phyloP scores from a whole-genome alignment of 495 filamentous ascomycete genomes.

The Cercophora newfieldiana region DNA sequence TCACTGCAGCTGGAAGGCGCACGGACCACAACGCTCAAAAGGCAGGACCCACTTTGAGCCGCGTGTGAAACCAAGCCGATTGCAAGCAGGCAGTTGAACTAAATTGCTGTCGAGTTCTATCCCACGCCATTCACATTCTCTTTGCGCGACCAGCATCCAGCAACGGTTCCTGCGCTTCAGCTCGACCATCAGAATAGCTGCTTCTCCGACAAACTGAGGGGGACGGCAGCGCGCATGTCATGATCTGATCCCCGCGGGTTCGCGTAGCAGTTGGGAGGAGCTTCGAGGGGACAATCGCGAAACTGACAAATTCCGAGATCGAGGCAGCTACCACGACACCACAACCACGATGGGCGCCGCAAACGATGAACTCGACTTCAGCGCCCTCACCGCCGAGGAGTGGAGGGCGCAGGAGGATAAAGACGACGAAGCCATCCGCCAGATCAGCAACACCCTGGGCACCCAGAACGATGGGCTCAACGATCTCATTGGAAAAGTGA shows the following conservation, averaged over 20 bases:
- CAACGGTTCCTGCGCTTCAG: neutral
- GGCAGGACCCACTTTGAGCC: slow-evolving; percentile 10
- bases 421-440: slow-evolving; percentile 29
- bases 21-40: neutral
- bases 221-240: slow-evolving; percentile 19
- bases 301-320: slow-evolving; percentile 6
- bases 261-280: slow-evolving; percentile 29
- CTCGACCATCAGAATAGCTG: neutral
- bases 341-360: slow-evolving; percentile 26
- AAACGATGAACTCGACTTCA: slow-evolving; percentile 24
- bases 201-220: neutral
- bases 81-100: neutral
- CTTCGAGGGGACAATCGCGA: slow-evolving; percentile 19
- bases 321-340: neutral
- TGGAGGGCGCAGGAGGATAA: slow-evolving; percentile 31
- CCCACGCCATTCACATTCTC: neutral
- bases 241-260: slow-evolving; percentile 21
- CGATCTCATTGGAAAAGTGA: slow-evolving; percentile 28
- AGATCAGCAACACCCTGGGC: slow-evolving; percentile 19
- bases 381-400: slow-evolving; percentile 26
- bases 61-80: slow-evolving; percentile 5
- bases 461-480: slow-evolving; percentile 9
- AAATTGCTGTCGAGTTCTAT: neutral
- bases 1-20: neutral
- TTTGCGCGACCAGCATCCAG: neutral